Evolutionary conservation across 306 rosid species (phyloP).

Genomic region (Cucumis melo): DNA sequence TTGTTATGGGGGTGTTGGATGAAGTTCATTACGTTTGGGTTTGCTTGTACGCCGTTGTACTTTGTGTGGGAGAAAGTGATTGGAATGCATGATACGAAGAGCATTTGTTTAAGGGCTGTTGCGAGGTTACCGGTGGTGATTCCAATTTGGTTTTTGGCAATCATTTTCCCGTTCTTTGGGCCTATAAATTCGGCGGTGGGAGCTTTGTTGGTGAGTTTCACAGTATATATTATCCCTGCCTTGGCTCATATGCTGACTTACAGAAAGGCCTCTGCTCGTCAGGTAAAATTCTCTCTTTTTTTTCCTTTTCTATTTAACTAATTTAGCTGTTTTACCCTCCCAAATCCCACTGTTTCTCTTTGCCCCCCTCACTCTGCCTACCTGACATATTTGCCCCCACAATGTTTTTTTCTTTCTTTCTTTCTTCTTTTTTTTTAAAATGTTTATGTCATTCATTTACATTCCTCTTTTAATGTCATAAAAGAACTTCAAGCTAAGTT

Average conservation of each 20-base stretch:
- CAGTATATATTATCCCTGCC: constrained; percentile 80
- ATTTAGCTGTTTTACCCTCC: background rate
- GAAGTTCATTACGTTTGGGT: constrained; percentile 98
- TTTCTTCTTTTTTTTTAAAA: too few species aligned
- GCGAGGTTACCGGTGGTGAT: constrained; percentile 89
- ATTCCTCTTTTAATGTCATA: background rate
- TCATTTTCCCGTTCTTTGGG: constrained; percentile 92
- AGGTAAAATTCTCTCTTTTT: constrained; percentile 29
- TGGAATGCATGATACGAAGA: constrained; percentile 89
- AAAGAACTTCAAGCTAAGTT: too few species aligned
- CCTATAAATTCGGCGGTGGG: constrained; percentile 94
- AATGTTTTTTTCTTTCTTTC: background rate
- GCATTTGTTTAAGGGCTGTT: constrained; percentile 72
- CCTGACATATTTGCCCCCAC: background rate
- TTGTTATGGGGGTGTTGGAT: background rate
- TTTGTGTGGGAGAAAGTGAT: constrained; percentile 98
- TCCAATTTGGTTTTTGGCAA: constrained; percentile 93
- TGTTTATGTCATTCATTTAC: background rate
- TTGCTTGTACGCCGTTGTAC: constrained; percentile 91
- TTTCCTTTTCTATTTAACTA: background rate
- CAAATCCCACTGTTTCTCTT: constrained; percentile 6
- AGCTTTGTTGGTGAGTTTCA: constrained; percentile 90
- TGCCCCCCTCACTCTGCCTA: constrained; percentile 18
- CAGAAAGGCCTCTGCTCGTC: constrained; percentile 74
- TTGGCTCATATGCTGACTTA: constrained; percentile 84